phyloP scores from a whole-genome alignment of 1,284 basidiomycete species.

The Abortiporus biennis region DNA sequence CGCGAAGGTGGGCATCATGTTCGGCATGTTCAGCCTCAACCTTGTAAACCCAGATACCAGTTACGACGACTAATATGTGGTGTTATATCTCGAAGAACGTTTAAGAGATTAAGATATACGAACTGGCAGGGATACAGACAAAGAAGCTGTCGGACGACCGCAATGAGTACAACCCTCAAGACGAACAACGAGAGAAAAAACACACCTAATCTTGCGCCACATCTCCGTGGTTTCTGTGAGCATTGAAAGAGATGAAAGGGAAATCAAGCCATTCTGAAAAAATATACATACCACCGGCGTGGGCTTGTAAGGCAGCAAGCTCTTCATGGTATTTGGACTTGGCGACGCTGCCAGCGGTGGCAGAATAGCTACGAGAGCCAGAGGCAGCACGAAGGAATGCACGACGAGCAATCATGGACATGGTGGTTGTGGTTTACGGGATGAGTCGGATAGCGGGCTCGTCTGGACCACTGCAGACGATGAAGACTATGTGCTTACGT shows the following conservation, averaged over 20 bases:
- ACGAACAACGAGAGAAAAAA: neutral
- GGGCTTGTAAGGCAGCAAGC: constrained; percentile 54
- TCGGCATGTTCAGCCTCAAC: constrained; percentile 69
- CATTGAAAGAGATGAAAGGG: constrained; percentile 6
- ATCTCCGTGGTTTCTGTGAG: constrained; percentile 63
- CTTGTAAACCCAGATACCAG: constrained; percentile 69
- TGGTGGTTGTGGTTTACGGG: constrained; percentile 20
- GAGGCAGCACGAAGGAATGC: constrained; percentile 34
- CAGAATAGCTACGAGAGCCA: constrained; percentile 34
- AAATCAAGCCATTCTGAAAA: neutral
- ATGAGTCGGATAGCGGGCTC: constrained; percentile 7
- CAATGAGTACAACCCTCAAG: neutral
- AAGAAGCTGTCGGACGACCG: constrained; percentile 47
- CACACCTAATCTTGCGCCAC: constrained; percentile 83
- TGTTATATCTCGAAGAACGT: constrained; percentile 5
- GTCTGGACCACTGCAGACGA: constrained; percentile 1
- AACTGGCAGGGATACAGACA: constrained; percentile 70
- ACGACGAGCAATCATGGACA: constrained; percentile 56
- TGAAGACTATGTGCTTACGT: neutral
- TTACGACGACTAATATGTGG: constrained; percentile 46
- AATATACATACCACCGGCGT: constrained; percentile 52
- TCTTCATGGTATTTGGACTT: constrained; percentile 44
- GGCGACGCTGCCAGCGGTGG: constrained; percentile 31
- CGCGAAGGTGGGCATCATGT: constrained; percentile 66
- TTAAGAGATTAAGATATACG: constrained; percentile 22